A percentile compares a stretch with the other conserved stretches of the same genome.
These are phyloP conservation scores for Apiotrichum sp. DNA, from an alignment of 1,284 basidiomycete genomes.

Conservation along the genomic window DNA sequence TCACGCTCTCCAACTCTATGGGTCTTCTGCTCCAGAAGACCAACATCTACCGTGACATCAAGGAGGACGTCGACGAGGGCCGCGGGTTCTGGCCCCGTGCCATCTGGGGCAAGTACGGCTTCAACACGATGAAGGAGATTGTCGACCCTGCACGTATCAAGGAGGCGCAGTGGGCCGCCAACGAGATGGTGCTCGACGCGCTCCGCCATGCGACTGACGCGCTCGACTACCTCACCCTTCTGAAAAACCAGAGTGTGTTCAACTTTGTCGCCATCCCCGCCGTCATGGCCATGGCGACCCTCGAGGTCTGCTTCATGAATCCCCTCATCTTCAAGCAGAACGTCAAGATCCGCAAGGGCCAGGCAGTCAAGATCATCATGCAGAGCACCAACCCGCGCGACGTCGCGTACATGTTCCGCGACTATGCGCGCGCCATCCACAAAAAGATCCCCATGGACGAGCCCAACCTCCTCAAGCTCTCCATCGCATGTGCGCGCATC, in stretches of 20 bases:
- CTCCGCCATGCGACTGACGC: slow-evolving; percentile 77
- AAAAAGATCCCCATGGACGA: slow-evolving; percentile 70
- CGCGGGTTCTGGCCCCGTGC: slow-evolving; percentile 94
- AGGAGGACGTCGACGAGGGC: slow-evolving; percentile 80
- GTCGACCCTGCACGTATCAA: slow-evolving; percentile 52
- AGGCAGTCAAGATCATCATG: slow-evolving; percentile 82
- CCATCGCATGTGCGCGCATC: slow-evolving; percentile 77
- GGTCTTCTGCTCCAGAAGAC: slow-evolving; percentile 97
- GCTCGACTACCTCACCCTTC: slow-evolving; percentile 80
- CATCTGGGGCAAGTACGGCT: slow-evolving; percentile 76
- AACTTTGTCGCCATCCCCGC: slow-evolving; percentile 96
- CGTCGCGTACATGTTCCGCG: slow-evolving; percentile 80
- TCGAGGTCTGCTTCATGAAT: slow-evolving; percentile 91
- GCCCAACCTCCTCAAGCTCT: slow-evolving; percentile 77
- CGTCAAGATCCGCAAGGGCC: slow-evolving; percentile 91
- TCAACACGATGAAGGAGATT: slow-evolving; percentile 51
- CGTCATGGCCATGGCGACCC: slow-evolving; percentile 92
- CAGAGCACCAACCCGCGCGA: slow-evolving; percentile 84
- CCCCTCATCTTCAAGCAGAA: slow-evolving; percentile 79
- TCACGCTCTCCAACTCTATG: slow-evolving; percentile 89
- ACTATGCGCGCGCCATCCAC: slow-evolving; percentile 77
- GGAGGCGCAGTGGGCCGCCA: slow-evolving; percentile 70
- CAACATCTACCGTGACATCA: slow-evolving; percentile 93
- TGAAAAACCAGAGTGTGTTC: slow-evolving; percentile 90
- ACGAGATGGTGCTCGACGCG: slow-evolving; percentile 84